Evolutionary conservation across 208 protist genomes (phyloP), one percentile per base, ranked within the genome.

Genomic region (Phytomonas serpens): DNA sequence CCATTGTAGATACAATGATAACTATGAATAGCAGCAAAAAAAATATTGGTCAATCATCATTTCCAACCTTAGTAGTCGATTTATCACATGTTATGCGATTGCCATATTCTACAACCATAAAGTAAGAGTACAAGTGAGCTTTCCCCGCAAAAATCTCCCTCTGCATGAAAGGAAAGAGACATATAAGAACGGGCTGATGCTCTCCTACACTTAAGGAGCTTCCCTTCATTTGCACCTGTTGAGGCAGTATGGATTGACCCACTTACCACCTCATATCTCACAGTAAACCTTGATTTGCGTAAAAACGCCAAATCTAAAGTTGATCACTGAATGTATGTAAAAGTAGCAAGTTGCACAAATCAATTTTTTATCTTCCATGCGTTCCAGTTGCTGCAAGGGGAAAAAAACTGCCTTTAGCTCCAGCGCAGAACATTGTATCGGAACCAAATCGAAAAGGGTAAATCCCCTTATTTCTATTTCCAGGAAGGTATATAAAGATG

Each of bases 251-350:
- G 94, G 94, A 78, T 93, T 94, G 76, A 85, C 92, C 34, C 88
- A 81, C 80, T 93, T 88, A n/a, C 92, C 89, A 69, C 85, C 88
- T 87, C 89, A 93, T 52, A 87, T 87, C 76, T 96, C 89, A 76
- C 90, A 89, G 72, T 96, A 89, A 30, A 94, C 85, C 63, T 96
- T 96, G 69, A 94, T 93, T 64, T 96, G 86, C 89, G 94, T 94
- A 42, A 96, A 96, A 7, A 94, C 89, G 68, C 81, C 87, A 57
- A 92, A 84, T 37, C 82, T 67, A 7, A 77, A 70, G n/a, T 64
- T 33, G 32, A 93, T 57, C 67, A 77, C 79, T 37, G 82, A 83
- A 77, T 91, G 86, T 23, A 82, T 86, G 78, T 90, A 85, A 36
- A 85, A 85, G 78, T 94, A 96, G 87, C 89, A 94, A 64, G 89